phyloP scores from a whole-genome alignment of 208 protist species.

The Trichomonas vaginalis region DNA sequence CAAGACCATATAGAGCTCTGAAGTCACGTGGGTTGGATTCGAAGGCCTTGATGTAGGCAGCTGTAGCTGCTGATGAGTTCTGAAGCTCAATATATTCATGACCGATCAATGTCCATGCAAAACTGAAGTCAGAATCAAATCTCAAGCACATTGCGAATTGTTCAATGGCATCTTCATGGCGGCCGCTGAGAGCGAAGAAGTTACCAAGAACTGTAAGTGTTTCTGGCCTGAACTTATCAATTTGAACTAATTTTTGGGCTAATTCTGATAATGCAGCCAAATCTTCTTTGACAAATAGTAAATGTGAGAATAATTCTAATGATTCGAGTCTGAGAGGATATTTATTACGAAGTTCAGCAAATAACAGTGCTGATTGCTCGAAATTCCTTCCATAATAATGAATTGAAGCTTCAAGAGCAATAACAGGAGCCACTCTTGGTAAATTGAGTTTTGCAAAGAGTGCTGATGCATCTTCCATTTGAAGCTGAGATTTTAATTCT shows the following conservation, averaged over 20 bases:
- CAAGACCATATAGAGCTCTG: neutral
- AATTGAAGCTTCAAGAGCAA: neutral
- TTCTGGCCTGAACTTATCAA: slow-evolving; percentile 18
- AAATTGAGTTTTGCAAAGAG: neutral
- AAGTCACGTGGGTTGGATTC: neutral
- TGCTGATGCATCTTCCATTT: neutral
- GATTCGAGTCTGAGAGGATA: neutral
- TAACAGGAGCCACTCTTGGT: neutral
- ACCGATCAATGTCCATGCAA: neutral
- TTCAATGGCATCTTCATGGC: neutral
- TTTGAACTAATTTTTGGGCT: neutral
- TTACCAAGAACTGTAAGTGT: neutral
- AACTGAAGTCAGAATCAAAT: neutral
- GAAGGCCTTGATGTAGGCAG: neutral
- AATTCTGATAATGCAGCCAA: neutral
- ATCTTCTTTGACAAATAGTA: slow-evolving; percentile 20
- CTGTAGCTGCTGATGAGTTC: neutral
- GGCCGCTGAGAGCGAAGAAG: neutral
- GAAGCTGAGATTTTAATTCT: neutral
- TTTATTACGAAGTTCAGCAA: neutral
- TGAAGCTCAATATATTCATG: slow-evolving; percentile 18
- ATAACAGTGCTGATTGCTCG: neutral
- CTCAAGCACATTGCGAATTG: neutral
- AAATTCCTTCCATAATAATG: neutral
- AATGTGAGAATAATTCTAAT: neutral